phyloP scores from a whole-genome alignment of 2,329 filamentous ascomycete species.

The Helotiales sp. region DNA sequence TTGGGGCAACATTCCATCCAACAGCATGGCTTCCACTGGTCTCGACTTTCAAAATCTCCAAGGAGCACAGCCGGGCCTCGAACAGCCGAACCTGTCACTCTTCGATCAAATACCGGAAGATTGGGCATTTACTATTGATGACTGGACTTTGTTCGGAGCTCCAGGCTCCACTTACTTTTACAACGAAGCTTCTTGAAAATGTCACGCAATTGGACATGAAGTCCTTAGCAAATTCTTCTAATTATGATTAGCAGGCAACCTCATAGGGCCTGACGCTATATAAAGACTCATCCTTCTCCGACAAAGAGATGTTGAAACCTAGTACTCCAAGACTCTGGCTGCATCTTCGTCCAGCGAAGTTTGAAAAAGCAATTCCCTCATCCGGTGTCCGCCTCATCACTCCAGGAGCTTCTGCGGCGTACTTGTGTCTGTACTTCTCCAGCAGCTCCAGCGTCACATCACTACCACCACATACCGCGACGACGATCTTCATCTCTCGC shows the following conservation, averaged over 20 bases:
- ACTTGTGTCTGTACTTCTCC: slow-evolving; percentile 57
- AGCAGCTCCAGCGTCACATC: slow-evolving; percentile 68
- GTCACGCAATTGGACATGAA: neutral
- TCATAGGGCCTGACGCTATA: slow-evolving; percentile 7
- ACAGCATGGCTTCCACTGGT: neutral
- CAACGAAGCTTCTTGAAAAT: slow-evolving; percentile 22
- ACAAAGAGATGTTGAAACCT: slow-evolving; percentile 3
- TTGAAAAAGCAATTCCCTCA: neutral
- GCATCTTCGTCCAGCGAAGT: slow-evolving; percentile 8
- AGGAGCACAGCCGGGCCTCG: neutral
- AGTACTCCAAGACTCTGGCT: slow-evolving; percentile 11
- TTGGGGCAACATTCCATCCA: neutral
- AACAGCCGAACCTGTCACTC: slow-evolving; percentile 15
- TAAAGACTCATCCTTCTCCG: slow-evolving; percentile 11
- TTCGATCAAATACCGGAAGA: slow-evolving; percentile 32
- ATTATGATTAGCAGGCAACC: slow-evolving; percentile 12
- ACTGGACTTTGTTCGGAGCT: slow-evolving; percentile 32
- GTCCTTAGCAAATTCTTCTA: neutral
- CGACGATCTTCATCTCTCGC: slow-evolving; percentile 73
- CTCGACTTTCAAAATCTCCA: slow-evolving; percentile 6
- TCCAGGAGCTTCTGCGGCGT: slow-evolving; percentile 37
- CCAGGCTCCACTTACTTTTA: slow-evolving; percentile 31
- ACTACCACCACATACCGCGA: slow-evolving; percentile 83
- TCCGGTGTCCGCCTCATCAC: neutral
- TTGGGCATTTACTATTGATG: slow-evolving; percentile 33